These are phyloP conservation scores for Hypoxylon perforatum DNA, from an alignment of 495 filamentous ascomycete genomes.

Conservation along the genomic window DNA sequence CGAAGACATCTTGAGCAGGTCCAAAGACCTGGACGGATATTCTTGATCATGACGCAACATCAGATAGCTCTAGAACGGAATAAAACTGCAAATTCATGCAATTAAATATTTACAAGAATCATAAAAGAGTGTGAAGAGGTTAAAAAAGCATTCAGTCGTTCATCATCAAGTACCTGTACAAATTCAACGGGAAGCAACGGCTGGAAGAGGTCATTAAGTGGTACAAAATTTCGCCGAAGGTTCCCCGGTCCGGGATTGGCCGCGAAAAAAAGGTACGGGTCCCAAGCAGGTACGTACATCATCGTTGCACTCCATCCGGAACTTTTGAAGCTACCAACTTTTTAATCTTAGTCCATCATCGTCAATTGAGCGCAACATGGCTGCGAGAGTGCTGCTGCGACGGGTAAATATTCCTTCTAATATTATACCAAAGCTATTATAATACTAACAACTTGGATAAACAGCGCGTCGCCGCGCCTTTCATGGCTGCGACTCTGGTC, in stretches of 20 bases:
- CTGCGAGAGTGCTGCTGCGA: constrained; percentile 64
- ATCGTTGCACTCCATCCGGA: constrained; percentile 28
- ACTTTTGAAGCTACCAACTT: constrained; percentile 28
- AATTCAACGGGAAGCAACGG: constrained; percentile 27
- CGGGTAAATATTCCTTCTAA: constrained; percentile 47
- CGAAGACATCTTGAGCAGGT: constrained; percentile 76
- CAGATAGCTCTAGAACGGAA: neutral
- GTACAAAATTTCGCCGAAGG: constrained; percentile 33
- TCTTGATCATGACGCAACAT: constrained; percentile 55
- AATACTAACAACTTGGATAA: constrained; percentile 27
- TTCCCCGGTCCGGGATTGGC: constrained; percentile 29
- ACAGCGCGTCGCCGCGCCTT: constrained; percentile 57
- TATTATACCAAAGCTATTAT: constrained; percentile 1
- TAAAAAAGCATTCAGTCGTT: neutral
- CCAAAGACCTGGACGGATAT: constrained; percentile 54
- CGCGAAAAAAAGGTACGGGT: constrained; percentile 28
- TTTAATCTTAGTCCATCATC: constrained; percentile 23
- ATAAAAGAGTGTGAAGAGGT: constrained; percentile 8
- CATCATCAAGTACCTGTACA: no score
- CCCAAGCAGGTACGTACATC: constrained; percentile 19
- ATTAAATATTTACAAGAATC: constrained; percentile 27
- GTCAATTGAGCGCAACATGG: constrained; percentile 61
- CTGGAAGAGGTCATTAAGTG: constrained; percentile 2
- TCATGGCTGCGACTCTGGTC: constrained; percentile 58
- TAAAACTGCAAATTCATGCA: neutral